Evolutionary conservation across 495 filamentous ascomycete genomes (phyloP).

Genomic region (Aspergillus affinis): DNA sequence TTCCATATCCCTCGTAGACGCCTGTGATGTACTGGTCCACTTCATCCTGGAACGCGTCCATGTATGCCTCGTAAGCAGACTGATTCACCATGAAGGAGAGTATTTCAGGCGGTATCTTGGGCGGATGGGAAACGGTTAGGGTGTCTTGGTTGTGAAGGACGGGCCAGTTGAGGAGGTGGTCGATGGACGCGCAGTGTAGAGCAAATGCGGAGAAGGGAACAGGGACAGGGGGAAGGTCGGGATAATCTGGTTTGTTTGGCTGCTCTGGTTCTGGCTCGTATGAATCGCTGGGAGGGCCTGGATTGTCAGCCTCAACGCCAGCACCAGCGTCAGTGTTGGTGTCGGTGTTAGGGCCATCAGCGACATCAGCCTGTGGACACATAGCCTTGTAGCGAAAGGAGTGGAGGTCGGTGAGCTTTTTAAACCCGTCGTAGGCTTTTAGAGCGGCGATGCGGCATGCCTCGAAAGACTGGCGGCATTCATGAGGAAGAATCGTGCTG

Average conservation of each 20-base stretch:
- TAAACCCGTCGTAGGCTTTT: not conserved
- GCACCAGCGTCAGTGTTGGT: no score
- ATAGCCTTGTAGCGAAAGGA: not conserved
- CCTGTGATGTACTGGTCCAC: constrained; percentile 13
- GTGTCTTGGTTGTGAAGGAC: not conserved
- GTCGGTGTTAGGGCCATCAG: no score
- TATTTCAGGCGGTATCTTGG: constrained; percentile 20
- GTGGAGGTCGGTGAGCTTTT: not conserved
- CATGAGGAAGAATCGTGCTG: not conserved
- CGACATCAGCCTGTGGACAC: not conserved
- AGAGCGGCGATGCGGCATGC: not conserved
- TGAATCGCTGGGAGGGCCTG: no score
- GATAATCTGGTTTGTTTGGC: no score
- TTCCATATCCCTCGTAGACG: constrained; percentile 12
- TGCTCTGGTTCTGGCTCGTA: no score
- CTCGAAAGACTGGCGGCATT: not conserved
- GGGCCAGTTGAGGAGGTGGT: not conserved
- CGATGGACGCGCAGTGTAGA: not conserved
- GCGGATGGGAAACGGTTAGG: constrained; percentile 14
- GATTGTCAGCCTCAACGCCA: no score
- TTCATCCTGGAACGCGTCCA: not conserved
- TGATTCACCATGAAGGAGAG: constrained; percentile 18
- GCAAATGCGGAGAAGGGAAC: no score
- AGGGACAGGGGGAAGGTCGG: no score
- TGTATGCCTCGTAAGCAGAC: constrained; percentile 16